Base-by-base conservation (phyloP, 192 early-diverging fungal genomes). In the Podila epigama region DNA sequence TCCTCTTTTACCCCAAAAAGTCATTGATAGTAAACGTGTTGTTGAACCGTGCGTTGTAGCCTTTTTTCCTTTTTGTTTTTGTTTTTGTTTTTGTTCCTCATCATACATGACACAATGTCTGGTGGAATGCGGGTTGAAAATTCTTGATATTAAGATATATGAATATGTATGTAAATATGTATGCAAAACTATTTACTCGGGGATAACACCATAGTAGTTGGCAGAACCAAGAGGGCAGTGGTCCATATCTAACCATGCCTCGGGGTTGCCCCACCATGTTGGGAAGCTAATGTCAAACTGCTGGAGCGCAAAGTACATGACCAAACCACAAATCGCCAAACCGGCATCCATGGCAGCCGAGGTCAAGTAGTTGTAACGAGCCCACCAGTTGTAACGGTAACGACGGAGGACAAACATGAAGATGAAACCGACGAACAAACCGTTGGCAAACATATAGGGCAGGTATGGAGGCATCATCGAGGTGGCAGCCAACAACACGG, bases 291-390 rank as follows among this genome's bases (percentile, higher is more conserved):
- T 50, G 3, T 72, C 42, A 51, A 27, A 33, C 20, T 60, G 58
- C 16, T 60, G 50, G 12, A 68, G 15, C 13, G 82, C 83, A 41
- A 71, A 56, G 51, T 82, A 85, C 58, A 85, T 80, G 27, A 87
- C 27, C 12, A 87, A 27, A 4, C 63, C 71, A 34, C 51, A 20
- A 2, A 87, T 69, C 15, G 84, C 85, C 11, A 82, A 73, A 22
- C 89, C 88, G 18, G 81, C 67, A 70, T 90, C 89, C n/a, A 88
- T 41, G 0, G 85, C 87, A 20, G 87, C 86, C 25, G 84, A 86
- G 4, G 89, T 69, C 7, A 90, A 83, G 67, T 87, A 92, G 68
- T 87, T 89, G 77, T 90, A 92, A 58, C 84, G 83, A 29, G 58
- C 53, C 85, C 88, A 89, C 87, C 87, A 87, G 3, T 59, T 37